Evolutionary conservation across 306 rosid species (phyloP), one percentile per base, ranked within the genome.

Genomic region (Quercus gilva): DNA sequence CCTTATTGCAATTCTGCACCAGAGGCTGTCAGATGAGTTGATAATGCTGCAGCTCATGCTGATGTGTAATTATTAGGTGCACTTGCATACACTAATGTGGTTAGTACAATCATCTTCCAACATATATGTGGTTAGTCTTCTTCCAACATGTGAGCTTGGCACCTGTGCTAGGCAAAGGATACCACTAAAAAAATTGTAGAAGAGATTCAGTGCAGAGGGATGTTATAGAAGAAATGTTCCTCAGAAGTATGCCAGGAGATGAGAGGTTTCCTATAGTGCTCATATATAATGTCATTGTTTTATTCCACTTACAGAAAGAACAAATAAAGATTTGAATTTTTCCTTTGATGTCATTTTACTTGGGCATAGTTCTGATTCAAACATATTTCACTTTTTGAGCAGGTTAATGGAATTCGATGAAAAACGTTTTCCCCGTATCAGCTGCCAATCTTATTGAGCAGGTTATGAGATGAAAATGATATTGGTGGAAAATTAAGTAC

Each of bases 1-100:
- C 99, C 99, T 77, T 96, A 96, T 84, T 96, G 99, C 89, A 96
- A 96, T 83, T 96, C 98, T 55, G 99, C 99, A 13, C 99, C 98
- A 1, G 99, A 96, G 69, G 98, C 99, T 37, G 99, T 96, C 63
- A 86, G 94, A 85, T 96, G 84, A 89, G 78, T 43, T 29, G 45
- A 14, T 60, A 31, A 0, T 78, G 83, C 81, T 35, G 64, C 82
- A 31, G 75, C 61, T 75, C 69, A 31, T 68, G 76, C 67, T 85
- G 76, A 61, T 52, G 14, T 55, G 23, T 67, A 33, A 18, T 33
- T 33, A 31, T 2, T 75, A 43, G 76, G 67, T 78, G 57, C 14
- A 49, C 21, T 41, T 74, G 75, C 15, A 45, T 63, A 14, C 49
- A 23, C 20, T 19, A 58, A 23, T 60, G 21, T 6, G 19, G 18